phyloP scores from a whole-genome alignment of 73 alveolate species.

The Tetrahymena malaccensis region DNA sequence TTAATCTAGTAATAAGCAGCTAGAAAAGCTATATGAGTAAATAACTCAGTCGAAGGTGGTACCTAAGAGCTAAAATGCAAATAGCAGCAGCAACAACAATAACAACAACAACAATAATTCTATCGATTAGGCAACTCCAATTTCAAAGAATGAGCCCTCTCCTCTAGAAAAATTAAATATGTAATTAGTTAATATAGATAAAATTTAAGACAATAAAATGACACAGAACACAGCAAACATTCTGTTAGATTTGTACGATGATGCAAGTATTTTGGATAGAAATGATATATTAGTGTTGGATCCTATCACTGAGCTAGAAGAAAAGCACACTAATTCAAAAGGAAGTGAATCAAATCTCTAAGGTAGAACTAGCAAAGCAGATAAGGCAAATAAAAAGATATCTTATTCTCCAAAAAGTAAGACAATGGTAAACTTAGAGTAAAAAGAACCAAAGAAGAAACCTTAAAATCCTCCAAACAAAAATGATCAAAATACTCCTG shows the following conservation, averaged over 20 bases:
- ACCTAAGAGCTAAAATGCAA: background rate
- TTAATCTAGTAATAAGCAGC: background rate
- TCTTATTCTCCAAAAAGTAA: background rate
- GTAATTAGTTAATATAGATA: background rate
- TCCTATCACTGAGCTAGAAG: background rate
- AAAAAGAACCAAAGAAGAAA: background rate
- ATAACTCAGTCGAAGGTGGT: background rate
- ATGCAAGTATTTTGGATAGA: background rate
- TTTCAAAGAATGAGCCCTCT: background rate
- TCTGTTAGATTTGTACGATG: background rate
- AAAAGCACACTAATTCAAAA: background rate
- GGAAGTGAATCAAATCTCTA: background rate
- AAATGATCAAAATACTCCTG: background rate
- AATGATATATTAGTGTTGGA: background rate
- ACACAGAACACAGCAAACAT: background rate
- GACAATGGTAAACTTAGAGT: background rate
- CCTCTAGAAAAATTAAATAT: background rate
- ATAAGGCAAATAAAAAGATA: background rate
- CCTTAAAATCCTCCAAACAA: background rate
- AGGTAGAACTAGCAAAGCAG: background rate
- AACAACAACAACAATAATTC: background rate
- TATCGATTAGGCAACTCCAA: background rate
- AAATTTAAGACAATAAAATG: background rate
- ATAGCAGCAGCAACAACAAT: too few species aligned
- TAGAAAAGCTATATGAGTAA: background rate